Conservation (phyloP, 345 rosid genomes). For the Citropsis articulata region DNA sequence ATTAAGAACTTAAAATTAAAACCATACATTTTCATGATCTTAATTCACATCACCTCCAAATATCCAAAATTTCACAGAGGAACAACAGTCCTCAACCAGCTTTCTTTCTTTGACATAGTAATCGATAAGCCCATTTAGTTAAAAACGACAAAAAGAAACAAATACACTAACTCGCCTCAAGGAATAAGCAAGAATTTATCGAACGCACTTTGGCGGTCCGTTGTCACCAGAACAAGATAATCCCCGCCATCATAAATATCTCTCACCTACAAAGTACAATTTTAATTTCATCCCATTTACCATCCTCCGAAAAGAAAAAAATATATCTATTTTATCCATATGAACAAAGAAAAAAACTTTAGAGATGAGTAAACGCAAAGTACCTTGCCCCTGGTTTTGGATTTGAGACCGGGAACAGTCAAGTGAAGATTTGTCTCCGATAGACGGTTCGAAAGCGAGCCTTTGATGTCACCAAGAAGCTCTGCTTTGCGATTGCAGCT, state of each 20-base stretch:
- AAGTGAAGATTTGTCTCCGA: conserved; percentile 70
- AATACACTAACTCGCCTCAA: conserved; percentile 63
- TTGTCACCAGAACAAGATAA: conserved; percentile 81
- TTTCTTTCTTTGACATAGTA: background rate
- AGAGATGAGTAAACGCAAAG: background rate
- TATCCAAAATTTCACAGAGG: background rate
- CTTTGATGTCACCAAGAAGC: conserved; percentile 45
- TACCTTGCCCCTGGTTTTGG: conserved; percentile 92
- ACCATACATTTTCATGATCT: background rate
- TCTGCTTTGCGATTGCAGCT: conserved; percentile 57
- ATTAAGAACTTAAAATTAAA: conserved; percentile 70
- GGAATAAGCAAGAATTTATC: conserved; percentile 90
- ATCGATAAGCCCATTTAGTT: background rate
- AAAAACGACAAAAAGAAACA: background rate
- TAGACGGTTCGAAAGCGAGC: conserved; percentile 64
- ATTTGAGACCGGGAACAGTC: conserved; percentile 75
- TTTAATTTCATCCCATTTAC: background rate
- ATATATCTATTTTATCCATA: background rate
- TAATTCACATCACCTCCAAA: background rate
- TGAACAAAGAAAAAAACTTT: background rate
- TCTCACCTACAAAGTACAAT: conserved; percentile 58
- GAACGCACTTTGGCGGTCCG: conserved; percentile 92
- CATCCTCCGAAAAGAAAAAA: background rate
- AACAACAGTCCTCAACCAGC: background rate
- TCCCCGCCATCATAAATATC: conserved; percentile 87